Evolutionary conservation across 139 green algal species (phyloP), one percentile per base, ranked within the genome.

Genomic region (Tetradesmus lagerheimii): DNA sequence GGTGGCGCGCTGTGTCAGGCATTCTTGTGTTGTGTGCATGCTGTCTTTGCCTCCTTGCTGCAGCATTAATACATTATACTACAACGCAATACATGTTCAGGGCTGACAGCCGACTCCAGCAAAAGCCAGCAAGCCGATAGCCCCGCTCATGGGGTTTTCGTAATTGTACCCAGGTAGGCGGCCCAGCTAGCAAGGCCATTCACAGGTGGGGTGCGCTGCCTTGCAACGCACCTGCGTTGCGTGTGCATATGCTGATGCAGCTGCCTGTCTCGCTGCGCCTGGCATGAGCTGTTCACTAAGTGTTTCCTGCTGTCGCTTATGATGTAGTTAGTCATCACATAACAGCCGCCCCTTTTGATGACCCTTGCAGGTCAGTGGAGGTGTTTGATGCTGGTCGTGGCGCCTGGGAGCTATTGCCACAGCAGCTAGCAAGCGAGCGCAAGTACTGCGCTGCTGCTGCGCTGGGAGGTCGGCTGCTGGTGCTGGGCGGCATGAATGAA

Each of bases 141-240:
- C n/a, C n/a, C n/a, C n/a, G n/a, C n/a, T n/a, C n/a, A n/a, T n/a
- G n/a, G n/a, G n/a, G n/a, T n/a, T n/a, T n/a, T n/a, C n/a, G n/a
- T n/a, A n/a, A n/a, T 91, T 0, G 87, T 84, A 27, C 15, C 18
- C 35, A 57, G 95, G 37, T 96, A 93, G 39, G 93, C 91, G 95
- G 94, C 8, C 94, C 96, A 90, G 77, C 83, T 20, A 82, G 85
- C 18, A 89, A 87, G 39, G 29, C 74, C 3, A 93, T 94, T 1
- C 93, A 96, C 87, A 78, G 81, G 80, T 89, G 38, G 5, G 89
- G n/a, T n/a, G n/a, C n/a, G n/a, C n/a, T n/a, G n/a, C n/a, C n/a
- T n/a, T n/a, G n/a, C n/a, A n/a, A n/a, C n/a, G n/a, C n/a, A n/a
- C n/a, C n/a, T n/a, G n/a, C n/a, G n/a, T n/a, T n/a, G n/a, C n/a